Evolutionary conservation across 352 stramenopile genomes (phyloP).

Genomic region (Pythium pyrilobum): DNA sequence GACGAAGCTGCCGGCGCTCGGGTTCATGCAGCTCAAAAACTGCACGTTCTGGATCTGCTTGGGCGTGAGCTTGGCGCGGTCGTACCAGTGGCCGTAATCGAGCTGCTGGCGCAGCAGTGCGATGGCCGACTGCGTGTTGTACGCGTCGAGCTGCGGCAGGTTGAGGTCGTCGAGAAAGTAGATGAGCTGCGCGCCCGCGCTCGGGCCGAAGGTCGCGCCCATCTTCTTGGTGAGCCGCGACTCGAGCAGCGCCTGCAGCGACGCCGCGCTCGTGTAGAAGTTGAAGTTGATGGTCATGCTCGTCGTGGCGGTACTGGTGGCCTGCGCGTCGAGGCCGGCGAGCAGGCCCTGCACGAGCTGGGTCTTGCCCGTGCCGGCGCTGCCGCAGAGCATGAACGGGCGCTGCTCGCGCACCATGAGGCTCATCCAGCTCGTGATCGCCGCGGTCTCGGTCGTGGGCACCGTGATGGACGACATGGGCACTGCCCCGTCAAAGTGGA

Average conservation of each 20-base stretch:
- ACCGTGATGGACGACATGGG: slow-evolving; percentile 87
- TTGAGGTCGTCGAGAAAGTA: slow-evolving; percentile 97
- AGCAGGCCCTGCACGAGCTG: slow-evolving; percentile 89
- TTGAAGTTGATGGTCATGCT: slow-evolving; percentile 87
- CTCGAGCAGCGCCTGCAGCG: slow-evolving; percentile 81
- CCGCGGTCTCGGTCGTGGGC: slow-evolving; percentile 91
- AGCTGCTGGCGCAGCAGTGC: slow-evolving; percentile 93
- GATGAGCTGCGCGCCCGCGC: slow-evolving; percentile 77
- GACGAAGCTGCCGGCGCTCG: slow-evolving; percentile 88
- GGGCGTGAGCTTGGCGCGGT: slow-evolving; percentile 88
- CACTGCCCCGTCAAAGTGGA: slow-evolving; percentile 72
- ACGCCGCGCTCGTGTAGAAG: slow-evolving; percentile 69
- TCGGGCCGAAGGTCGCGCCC: slow-evolving; percentile 73
- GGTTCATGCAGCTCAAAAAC: slow-evolving; percentile 95
- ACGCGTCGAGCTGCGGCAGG: slow-evolving; percentile 91
- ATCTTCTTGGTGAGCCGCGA: slow-evolving; percentile 90
- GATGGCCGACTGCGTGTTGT: slow-evolving; percentile 93
- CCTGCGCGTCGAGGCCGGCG: slow-evolving; percentile 33
- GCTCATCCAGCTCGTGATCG: slow-evolving; percentile 93
- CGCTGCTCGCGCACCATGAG: slow-evolving; percentile 89
- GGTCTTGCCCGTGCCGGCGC: slow-evolving; percentile 93
- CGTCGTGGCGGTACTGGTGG: slow-evolving; percentile 17
- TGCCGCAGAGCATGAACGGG: slow-evolving; percentile 92
- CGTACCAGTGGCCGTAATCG: slow-evolving; percentile 94
- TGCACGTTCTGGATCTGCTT: slow-evolving; percentile 95